phyloP scores from a whole-genome alignment of 345 rosid genomes.

The Brassica cretica region DNA sequence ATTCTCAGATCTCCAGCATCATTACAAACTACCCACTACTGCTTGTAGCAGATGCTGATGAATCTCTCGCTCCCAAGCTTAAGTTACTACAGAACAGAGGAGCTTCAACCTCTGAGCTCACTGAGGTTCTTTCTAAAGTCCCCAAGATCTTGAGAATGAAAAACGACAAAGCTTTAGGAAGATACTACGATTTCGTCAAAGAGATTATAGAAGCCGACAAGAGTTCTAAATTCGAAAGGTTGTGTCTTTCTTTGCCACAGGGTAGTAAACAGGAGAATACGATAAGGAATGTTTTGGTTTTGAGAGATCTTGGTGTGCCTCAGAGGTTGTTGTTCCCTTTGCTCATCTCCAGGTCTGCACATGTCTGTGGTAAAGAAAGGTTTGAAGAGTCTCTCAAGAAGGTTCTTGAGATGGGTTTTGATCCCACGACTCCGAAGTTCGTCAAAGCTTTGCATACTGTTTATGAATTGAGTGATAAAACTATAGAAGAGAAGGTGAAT shows the following conservation, averaged over 20 bases:
- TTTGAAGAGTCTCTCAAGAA: slow-evolving; percentile 5
- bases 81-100: background rate
- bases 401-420: slow-evolving; percentile 9
- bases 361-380: background rate
- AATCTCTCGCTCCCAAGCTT: slow-evolving; percentile 29
- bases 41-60: slow-evolving; percentile 24
- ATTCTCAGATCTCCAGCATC: slow-evolving; percentile 29
- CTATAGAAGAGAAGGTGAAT: slow-evolving; percentile 12
- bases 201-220: background rate
- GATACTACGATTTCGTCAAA: background rate
- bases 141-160: background rate
- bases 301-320: slow-evolving; percentile 6
- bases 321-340: background rate
- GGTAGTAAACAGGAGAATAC: background rate
- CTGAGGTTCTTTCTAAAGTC: background rate
- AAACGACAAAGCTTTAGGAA: background rate
- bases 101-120: slow-evolving; percentile 13
- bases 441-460: slow-evolving; percentile 15
- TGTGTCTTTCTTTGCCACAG: background rate
- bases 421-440: slow-evolving; percentile 4
- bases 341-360: background rate
- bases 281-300: background rate
- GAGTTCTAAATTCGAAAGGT: background rate
- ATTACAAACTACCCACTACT: slow-evolving; percentile 2
- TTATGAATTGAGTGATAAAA: background rate